Conservation (phyloP, 768 basidiomycete species). For the Boletus patriciae region DNA sequence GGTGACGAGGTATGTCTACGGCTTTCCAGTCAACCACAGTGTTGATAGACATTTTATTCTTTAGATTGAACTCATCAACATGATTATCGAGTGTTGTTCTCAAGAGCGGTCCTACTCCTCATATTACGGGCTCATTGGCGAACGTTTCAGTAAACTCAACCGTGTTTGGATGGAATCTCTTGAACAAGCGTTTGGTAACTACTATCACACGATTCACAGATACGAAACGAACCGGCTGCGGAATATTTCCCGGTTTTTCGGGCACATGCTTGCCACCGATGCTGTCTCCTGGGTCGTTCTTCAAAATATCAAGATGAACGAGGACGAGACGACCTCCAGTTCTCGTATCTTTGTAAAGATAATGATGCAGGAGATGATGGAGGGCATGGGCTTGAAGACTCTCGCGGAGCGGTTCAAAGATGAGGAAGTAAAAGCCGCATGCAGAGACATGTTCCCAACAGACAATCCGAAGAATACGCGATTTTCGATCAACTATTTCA, state of each 20-base stretch:
- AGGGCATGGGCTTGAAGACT: constrained; percentile 85
- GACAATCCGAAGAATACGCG: constrained; percentile 97
- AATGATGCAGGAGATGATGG: constrained; percentile 92
- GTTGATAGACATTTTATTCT: not conserved
- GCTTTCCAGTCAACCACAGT: not conserved
- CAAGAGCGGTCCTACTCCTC: constrained; percentile 97
- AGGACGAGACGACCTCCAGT: constrained; percentile 95
- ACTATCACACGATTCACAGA: constrained; percentile 96
- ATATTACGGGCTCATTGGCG: constrained; percentile 96
- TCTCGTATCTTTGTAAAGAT: constrained; percentile 98
- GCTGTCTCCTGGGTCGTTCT: constrained; percentile 87
- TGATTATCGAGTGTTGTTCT: constrained; percentile 99
- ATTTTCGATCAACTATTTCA: constrained; percentile 97
- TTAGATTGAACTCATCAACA: constrained; percentile 95
- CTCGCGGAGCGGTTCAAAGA: constrained; percentile 92
- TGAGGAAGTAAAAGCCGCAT: constrained; percentile 70
- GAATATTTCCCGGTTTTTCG: constrained; percentile 96
- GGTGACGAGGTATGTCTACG: constrained; percentile 79
- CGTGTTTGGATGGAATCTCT: constrained; percentile 90
- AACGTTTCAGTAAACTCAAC: constrained; percentile 95
- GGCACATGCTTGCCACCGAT: constrained; percentile 85
- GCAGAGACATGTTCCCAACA: constrained; percentile 88
- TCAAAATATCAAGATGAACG: constrained; percentile 86
- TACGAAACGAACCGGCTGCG: constrained; percentile 98
- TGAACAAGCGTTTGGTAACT: constrained; percentile 83